Base-by-base conservation (phyloP, 2,329 filamentous ascomycete species). In the Trichoderma afroharzianum region DNA sequence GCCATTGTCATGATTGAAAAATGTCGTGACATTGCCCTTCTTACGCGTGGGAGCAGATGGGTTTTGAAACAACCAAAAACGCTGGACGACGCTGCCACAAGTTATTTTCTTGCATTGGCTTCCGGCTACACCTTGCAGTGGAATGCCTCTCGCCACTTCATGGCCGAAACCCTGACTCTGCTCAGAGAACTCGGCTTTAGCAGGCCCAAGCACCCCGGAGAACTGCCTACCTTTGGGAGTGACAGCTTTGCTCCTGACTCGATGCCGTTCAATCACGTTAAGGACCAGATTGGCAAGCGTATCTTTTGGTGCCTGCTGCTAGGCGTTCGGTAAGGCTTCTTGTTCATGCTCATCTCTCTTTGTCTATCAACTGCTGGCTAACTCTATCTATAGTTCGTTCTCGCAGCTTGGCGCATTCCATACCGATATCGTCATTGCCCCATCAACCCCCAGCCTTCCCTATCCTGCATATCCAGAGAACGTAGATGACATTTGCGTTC, bases 281-380 rank as follows among this genome's bases (percentile, higher is more conserved):
- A 91, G 77, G 89, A 91, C 76, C 91, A 94, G 80, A 87, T 93
- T 61, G 89, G 91, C 61, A 92, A 92, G 78, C 88, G 92, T 73
- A 90, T 97, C 53, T 97, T 97, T 79, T 97, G 94, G 91, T 91
- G 93, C 26, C 86, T 94, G 75, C 90, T 96, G 73, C 88, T 94
- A 6, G 91, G 91, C 39, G 88, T 93, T 72, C 87, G 91, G 87
- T 91, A 82, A 74, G 83, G 21, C 30, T 33, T 47, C 30, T 15
- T 21, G 39, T 3, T 59, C 18, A 18, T 28, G 7, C n/a, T 4
- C 1, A 21, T 21, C 18, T 26, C 33, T 18, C n/a, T 4, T n/a
- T 33, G 28, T 32, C 57, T n/a, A 32, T 59, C 30, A 24, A 39
- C 33, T 9, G 2, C 4, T 8, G 14, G 9, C 58, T 63, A 57